Percentiles rank a stretch among this genome's conserved stretches.
Conservation (phyloP, 805 yeast species). For the Schizosaccharomyces lindneri region DNA sequence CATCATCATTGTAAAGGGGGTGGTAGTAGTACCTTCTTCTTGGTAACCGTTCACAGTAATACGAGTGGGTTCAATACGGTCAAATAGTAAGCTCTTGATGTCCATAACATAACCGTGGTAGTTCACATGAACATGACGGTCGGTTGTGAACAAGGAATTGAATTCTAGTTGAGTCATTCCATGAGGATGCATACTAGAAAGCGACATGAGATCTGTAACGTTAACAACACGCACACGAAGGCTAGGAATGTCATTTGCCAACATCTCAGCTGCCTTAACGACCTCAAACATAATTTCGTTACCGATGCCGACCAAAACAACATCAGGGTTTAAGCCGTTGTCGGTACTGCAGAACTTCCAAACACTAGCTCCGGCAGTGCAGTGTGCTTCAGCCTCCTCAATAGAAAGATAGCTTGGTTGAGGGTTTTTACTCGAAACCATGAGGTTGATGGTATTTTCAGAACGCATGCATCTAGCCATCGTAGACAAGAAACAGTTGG, state of each 20-base stretch:
- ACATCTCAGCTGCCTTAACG: conserved; percentile 8
- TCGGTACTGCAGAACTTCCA: conserved; percentile 9
- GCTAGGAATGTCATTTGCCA: conserved; percentile 6
- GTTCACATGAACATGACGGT: conserved; percentile 8
- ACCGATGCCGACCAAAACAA: conserved; percentile 9
- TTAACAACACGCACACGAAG: conserved; percentile 9
- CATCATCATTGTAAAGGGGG: conserved; percentile 9
- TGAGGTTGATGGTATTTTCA: conserved; percentile 7
- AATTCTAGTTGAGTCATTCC: conserved; percentile 5
- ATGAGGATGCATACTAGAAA: conserved; percentile 8
- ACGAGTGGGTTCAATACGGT: conserved; percentile 6
- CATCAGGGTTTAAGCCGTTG: conserved; percentile 8
- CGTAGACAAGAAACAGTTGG: conserved; percentile 8
- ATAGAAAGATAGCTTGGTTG: conserved; percentile 6
- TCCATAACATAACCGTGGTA: conserved; percentile 9
- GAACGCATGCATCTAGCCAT: conserved; percentile 7
- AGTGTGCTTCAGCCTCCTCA: conserved; percentile 9
- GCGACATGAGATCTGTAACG: conserved; percentile 8
- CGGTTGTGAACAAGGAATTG: conserved; percentile 7
- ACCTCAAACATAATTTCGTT: conserved; percentile 9
- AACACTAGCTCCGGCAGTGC: conserved; percentile 9
- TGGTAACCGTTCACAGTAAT: conserved; percentile 7
- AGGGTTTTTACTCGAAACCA: conserved; percentile 9
- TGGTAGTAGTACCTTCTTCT: conserved; percentile 9
- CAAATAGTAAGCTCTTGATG: conserved; percentile 8